Percentiles rank a stretch among this genome's conserved stretches.
Evolutionary conservation across 2,329 filamentous ascomycete species (phyloP).

Genomic region (Biscogniauxia sp.): DNA sequence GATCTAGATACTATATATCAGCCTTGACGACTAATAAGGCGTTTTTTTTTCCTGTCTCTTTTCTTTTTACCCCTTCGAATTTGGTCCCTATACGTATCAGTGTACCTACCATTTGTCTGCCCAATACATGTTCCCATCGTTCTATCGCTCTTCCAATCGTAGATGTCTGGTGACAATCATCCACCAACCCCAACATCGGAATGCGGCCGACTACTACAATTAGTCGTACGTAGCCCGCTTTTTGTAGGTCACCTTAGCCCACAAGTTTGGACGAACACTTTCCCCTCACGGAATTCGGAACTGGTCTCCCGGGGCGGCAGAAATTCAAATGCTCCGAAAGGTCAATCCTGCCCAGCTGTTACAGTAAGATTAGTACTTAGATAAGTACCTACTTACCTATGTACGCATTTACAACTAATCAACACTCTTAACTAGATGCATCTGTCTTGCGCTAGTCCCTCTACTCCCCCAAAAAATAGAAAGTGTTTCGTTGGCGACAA

Average conservation of each 20-base stretch:
- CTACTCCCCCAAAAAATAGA: too few relatives aligned
- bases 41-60: too few relatives aligned
- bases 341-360: constrained; percentile 5
- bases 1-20: too few relatives aligned
- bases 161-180: constrained; percentile 3
- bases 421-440: background rate
- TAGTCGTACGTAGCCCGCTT: background rate
- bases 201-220: background rate
- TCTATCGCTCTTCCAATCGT: constrained; percentile 7
- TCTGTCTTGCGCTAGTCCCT: background rate
- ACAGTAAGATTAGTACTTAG: background rate
- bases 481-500: too few relatives aligned
- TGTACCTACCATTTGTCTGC: too few relatives aligned
- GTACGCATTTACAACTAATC: background rate
- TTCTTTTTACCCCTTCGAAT: too few relatives aligned
- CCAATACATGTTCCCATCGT: too few relatives aligned
- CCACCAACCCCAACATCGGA: background rate
- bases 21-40: too few relatives aligned
- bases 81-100: too few relatives aligned
- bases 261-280: constrained; percentile 7
- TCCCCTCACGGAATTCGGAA: constrained; percentile 14
- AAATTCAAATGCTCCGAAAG: constrained; percentile 4
- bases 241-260: background rate
- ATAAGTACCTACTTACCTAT: too few relatives aligned
- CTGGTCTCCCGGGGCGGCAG: constrained; percentile 14